Evolutionary conservation across 208 protist species (phyloP), one percentile per base, ranked within the genome.

Genomic region (Crithidia brevicula): DNA sequence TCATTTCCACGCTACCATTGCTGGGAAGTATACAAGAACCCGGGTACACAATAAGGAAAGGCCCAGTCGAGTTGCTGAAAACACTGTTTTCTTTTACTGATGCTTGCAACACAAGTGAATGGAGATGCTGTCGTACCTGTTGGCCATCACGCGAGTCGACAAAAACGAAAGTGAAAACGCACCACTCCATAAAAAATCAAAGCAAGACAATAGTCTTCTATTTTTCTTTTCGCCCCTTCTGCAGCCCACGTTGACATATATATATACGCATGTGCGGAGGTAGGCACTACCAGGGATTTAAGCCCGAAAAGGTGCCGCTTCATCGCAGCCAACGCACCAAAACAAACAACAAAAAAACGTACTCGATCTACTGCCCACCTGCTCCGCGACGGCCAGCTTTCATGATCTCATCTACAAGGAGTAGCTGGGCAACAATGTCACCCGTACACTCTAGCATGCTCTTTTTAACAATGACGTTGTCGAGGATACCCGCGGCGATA

Each of bases 341-440:
- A 63, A 42, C 20, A 4, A 51, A 31, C 34, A 40, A 10, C 20
- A 42, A 42, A 28, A 51, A 23, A 27, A 5, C n/a, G 2, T 4
- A 23, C 33, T 13, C 3, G 18, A 36, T 52, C n/a, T 78, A 71
- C 63, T 78, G 68, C 18, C 85, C 88, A 53, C 88, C 88, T 20
- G 84, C 87, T 28, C 93, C 93, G 58, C 93, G 90, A 31, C 91
- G 86, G 25, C 98, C 98, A 60, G 98, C 98, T 72, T 98, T 98
- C 75, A 99, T 99, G 73, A 99, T 99, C 87, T 99, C 99, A 78
- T 99, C 99, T 7, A 99, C 98, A 8, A 99, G 89, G 10, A 99
- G 86, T 2, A 99, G 80, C 79, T 99, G 97, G 18, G 95, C 86
- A 7, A 98, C 92, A 85, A 99, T 99, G 22, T 99, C 88, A 9